These are phyloP conservation scores for Gnomoniopsis smithogilvyi DNA, from an alignment of 2,329 filamentous ascomycete genomes.

Conservation along the genomic window DNA sequence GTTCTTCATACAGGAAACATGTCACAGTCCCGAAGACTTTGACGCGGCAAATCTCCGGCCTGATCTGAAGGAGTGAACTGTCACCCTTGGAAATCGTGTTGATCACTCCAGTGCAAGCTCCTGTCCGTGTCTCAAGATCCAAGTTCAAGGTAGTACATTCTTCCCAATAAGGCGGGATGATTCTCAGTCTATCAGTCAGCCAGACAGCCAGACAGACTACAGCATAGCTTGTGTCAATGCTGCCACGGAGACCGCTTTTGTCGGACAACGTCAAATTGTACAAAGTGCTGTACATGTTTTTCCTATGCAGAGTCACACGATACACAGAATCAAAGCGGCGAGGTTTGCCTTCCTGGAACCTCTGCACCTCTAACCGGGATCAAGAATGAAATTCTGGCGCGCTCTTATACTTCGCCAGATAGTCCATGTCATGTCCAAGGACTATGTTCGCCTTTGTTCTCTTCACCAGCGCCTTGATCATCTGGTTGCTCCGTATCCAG, in stretches of 20 bases:
- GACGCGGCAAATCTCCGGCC: not conserved
- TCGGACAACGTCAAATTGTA: no score
- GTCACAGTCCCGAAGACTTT: not conserved
- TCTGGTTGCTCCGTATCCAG: slow-evolving; percentile 30
- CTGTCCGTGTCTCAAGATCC: not conserved
- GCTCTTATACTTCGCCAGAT: not conserved
- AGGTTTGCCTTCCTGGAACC: no score
- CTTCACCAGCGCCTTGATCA: slow-evolving; percentile 26
- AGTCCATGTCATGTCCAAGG: slow-evolving; percentile 18
- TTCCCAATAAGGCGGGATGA: not conserved
- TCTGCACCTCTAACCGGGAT: no score
- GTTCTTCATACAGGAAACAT: not conserved
- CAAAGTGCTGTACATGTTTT: no score
- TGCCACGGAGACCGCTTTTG: not conserved
- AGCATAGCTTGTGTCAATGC: not conserved
- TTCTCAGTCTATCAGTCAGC: not conserved
- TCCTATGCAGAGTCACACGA: no score
- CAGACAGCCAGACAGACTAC: not conserved
- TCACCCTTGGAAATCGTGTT: not conserved
- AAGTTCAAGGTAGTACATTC: not conserved
- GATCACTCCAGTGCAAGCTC: not conserved
- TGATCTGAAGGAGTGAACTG: not conserved
- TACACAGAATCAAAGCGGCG: no score
- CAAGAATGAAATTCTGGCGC: not conserved
- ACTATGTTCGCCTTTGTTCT: slow-evolving; percentile 18